Evolutionary conservation across 352 stramenopile species (phyloP).

Genomic region (Globisporangium iwayamae): DNA sequence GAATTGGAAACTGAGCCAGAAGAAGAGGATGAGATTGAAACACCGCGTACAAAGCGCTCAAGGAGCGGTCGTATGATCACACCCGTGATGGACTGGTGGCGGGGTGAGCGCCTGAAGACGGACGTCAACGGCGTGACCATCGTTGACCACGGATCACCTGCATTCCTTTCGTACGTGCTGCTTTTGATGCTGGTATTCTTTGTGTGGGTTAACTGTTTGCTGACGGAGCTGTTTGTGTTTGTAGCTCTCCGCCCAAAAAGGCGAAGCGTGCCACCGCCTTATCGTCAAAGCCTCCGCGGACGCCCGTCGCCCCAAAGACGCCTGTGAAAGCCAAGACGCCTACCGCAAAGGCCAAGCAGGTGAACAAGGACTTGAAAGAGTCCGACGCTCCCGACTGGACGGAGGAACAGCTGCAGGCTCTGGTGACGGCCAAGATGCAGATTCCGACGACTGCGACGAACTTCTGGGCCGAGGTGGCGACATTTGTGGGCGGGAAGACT

Average conservation of each 20-base stretch:
- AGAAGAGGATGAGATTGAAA: not conserved
- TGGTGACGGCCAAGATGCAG: slow-evolving; percentile 51
- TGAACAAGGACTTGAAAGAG: slow-evolving; percentile 18
- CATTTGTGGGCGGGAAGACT: slow-evolving; percentile 54
- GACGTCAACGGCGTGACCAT: slow-evolving; percentile 20
- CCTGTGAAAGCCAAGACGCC: slow-evolving; percentile 10
- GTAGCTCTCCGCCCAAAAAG: slow-evolving; percentile 1
- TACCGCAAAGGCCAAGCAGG: slow-evolving; percentile 22
- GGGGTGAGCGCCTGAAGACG: slow-evolving; percentile 25
- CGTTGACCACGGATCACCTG: slow-evolving; percentile 23
- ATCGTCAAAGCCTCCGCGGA: slow-evolving; percentile 10
- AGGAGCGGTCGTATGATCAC: slow-evolving; percentile 24
- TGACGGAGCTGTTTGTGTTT: not conserved
- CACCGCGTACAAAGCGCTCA: slow-evolving; percentile 11
- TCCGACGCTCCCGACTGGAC: slow-evolving; percentile 32
- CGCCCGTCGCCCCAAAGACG: slow-evolving; percentile 4
- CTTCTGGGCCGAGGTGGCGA: slow-evolving; percentile 59
- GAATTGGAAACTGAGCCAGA: slow-evolving; percentile 10
- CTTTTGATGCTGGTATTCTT: not conserved
- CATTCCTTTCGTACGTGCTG: slow-evolving; percentile 22
- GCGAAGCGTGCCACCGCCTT: not conserved
- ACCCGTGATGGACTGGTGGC: slow-evolving; percentile 52
- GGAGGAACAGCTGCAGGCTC: slow-evolving; percentile 39
- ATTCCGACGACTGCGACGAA: slow-evolving; percentile 61
- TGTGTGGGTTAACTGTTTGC: not conserved